phyloP scores from a whole-genome alignment of 768 basidiomycete species.

The Trametes cubensis region DNA sequence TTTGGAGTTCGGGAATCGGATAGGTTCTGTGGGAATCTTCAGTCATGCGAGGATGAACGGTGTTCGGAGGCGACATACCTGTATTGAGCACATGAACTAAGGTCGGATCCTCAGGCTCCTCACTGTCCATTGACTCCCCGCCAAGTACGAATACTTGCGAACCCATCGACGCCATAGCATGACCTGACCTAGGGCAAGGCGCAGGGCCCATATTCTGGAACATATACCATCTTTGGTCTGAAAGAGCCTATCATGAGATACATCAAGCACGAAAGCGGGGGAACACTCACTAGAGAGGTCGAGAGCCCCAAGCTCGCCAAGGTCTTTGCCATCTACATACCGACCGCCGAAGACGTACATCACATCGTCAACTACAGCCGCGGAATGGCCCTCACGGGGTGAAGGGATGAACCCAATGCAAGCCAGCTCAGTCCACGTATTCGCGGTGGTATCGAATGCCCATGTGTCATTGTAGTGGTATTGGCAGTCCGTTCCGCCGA shows the following conservation, averaged over 20 bases:
- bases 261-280: not conserved
- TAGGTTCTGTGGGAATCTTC: too few species aligned
- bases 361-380: conserved; percentile 94
- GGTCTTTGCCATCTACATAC: conserved; percentile 95
- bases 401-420: conserved; percentile 98
- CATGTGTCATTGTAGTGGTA: conserved; percentile 99
- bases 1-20: too few species aligned
- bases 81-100: too few species aligned
- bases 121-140: too few species aligned
- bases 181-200: conserved; percentile 89
- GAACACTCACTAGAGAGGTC: conserved; percentile 86
- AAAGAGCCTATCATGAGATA: not conserved
- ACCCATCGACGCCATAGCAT: conserved; percentile 78
- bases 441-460: conserved; percentile 83
- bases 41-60: too few species aligned
- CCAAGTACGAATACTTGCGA: too few species aligned
- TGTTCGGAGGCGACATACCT: too few species aligned
- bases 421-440: conserved; percentile 86
- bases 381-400: conserved; percentile 94
- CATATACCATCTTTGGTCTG: conserved; percentile 99
- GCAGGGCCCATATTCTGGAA: conserved; percentile 99
- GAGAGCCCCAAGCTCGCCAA: conserved; percentile 94
- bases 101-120: too few species aligned
- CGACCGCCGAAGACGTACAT: conserved; percentile 97
- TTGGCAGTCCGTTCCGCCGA: conserved; percentile 96